Conservation (phyloP, 306 rosid species). For the peach (Prunus persica) region Prunus_persica_NCBIv2 NC_034013.1:9942001-9942500, state of each 20-base stretch:
- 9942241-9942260: constrained; percentile 24
- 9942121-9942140: constrained; percentile 14
- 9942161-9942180: background rate
- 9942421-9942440: background rate
- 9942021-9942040: constrained; percentile 11
- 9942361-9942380: background rate
- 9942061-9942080: constrained; percentile 19
- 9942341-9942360: background rate
- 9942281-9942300: constrained; percentile 7
- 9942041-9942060: constrained; percentile 33
- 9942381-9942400: background rate
- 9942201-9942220: background rate
- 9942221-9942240: constrained; percentile 25
- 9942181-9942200: background rate
- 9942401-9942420: background rate
- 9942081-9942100: constrained; percentile 12
- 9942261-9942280: constrained; percentile 19
- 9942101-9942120: constrained; percentile 32
- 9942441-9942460: background rate
- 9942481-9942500: background rate
- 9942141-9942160: background rate
- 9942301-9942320: constrained; percentile 14
- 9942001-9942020: background rate
- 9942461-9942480: constrained; percentile 18
- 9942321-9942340: background rate